phyloP scores from a whole-genome alignment of 2,329 filamentous ascomycete genomes.

The Aurifilum marmelostoma region DNA sequence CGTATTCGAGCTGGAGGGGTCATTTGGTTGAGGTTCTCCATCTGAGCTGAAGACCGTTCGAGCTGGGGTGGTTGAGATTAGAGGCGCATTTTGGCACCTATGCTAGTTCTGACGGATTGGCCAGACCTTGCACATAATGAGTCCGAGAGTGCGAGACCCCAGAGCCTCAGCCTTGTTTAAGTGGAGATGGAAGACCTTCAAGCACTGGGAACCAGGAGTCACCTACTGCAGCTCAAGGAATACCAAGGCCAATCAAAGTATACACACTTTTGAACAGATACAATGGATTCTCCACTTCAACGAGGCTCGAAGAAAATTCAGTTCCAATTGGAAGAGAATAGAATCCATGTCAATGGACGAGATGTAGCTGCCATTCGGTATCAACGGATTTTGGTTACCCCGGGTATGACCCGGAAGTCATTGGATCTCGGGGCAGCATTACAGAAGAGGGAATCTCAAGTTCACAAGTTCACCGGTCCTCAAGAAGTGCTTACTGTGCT shows the following conservation, averaged over 20 bases:
- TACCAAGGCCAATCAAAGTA: too few species aligned
- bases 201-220: background rate
- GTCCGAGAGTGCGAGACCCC: background rate
- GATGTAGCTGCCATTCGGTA: background rate
- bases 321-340: background rate
- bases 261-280: background rate
- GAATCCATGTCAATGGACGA: background rate
- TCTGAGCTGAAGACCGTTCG: background rate
- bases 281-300: background rate
- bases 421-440: background rate
- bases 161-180: background rate
- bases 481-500: slow-evolving; percentile 3
- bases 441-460: background rate
- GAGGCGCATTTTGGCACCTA: background rate
- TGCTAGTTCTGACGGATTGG: background rate
- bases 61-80: background rate
- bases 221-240: too few species aligned
- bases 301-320: background rate
- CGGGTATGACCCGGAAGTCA: background rate
- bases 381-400: background rate
- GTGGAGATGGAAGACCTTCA: background rate
- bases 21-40: background rate
- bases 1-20: background rate
- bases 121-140: background rate
- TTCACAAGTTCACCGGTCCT: background rate